A percentile compares a stretch with the other conserved stretches of the same genome.
These are phyloP conservation scores for Alternaria brassicicola DNA, from an alignment of 2,329 filamentous ascomycete species.

Conservation along the genomic window DNA sequence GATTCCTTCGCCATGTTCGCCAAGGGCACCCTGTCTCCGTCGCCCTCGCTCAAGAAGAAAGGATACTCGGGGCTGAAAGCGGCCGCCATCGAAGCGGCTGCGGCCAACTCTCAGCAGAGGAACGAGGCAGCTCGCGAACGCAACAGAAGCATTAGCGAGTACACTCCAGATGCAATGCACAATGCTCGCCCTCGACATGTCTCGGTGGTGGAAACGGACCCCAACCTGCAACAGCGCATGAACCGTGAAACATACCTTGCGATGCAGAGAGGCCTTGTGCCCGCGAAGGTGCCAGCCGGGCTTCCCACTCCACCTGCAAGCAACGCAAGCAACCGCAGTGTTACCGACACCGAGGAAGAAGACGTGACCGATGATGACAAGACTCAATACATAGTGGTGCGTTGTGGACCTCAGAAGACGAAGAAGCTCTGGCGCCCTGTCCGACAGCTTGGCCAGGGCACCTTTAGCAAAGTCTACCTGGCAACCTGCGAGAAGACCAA, in stretches of 20 bases:
- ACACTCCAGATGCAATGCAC: conserved; percentile 73
- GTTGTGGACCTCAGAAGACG: conserved; percentile 66
- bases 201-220: conserved; percentile 55
- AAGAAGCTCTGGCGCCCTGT: conserved; percentile 83
- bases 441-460: conserved; percentile 84
- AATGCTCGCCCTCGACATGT: conserved; percentile 72
- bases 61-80: conserved; percentile 54
- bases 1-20: conserved; percentile 39
- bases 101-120: conserved; percentile 41
- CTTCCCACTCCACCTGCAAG: conserved; percentile 78
- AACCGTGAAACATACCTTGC: conserved; percentile 84
- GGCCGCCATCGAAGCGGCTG: conserved; percentile 48
- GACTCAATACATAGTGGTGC: conserved; percentile 54
- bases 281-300: conserved; percentile 52
- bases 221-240: conserved; percentile 60
- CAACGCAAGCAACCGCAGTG: conserved; percentile 65
- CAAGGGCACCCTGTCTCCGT: conserved; percentile 45
- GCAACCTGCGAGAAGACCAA: conserved; percentile 75
- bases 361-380: conserved; percentile 53
- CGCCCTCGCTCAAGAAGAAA: conserved; percentile 54
- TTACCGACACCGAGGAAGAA: conserved; percentile 61
- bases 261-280: conserved; percentile 73
- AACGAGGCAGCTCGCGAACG: conserved; percentile 61
- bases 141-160: conserved; percentile 88
- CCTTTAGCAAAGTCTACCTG: conserved; percentile 92